A percentile compares a stretch with the other conserved stretches of the same genome.
Evolutionary conservation across 495 filamentous ascomycete genomes (phyloP).

Genomic region (Aspergillus bridgeri): DNA sequence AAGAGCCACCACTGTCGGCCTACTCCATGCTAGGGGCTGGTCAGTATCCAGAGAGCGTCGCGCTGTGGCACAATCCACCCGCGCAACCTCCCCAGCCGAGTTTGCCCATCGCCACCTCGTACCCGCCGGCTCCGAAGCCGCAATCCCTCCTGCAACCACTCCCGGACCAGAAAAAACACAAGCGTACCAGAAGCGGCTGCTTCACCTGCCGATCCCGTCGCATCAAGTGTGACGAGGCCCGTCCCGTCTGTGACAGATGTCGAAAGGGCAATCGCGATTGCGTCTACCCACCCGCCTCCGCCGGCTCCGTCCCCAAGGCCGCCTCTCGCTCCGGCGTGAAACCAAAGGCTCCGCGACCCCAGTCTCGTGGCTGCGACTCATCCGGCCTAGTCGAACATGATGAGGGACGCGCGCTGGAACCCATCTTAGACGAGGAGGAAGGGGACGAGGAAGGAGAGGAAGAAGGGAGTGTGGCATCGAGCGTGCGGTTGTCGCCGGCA

Average conservation of each 20-base stretch:
- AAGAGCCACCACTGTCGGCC: conserved; percentile 28
- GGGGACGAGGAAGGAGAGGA: conserved; percentile 43
- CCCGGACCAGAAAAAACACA: conserved; percentile 82
- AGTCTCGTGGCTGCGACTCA: conserved; percentile 44
- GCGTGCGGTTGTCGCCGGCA: conserved; percentile 25
- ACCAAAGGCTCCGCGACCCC: conserved; percentile 40
- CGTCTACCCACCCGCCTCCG: conserved; percentile 68
- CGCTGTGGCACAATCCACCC: conserved; percentile 42
- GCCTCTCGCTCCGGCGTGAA: conserved; percentile 42
- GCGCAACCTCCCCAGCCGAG: conserved; percentile 12
- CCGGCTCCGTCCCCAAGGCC: conserved; percentile 32
- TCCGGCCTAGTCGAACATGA: conserved; percentile 47
- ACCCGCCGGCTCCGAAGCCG: conserved; percentile 27
- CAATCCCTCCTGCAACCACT: conserved; percentile 29
- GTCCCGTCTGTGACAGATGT: conserved; percentile 85
- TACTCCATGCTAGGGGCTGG: conserved; percentile 36
- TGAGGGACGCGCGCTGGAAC: conserved; percentile 48
- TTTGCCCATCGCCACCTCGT: conserved; percentile 12
- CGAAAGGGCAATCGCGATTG: conserved; percentile 83
- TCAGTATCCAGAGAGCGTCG: conserved; percentile 41
- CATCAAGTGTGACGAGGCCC: conserved; percentile 91
- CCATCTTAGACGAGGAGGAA: conserved; percentile 68
- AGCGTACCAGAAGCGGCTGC: conserved; percentile 89
- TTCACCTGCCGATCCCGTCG: conserved; percentile 87
- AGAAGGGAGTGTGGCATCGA: conserved; percentile 26